These are phyloP conservation scores for Aquanectria penicillioides DNA, from an alignment of 2,329 filamentous ascomycete species.

Conservation along the genomic window DNA sequence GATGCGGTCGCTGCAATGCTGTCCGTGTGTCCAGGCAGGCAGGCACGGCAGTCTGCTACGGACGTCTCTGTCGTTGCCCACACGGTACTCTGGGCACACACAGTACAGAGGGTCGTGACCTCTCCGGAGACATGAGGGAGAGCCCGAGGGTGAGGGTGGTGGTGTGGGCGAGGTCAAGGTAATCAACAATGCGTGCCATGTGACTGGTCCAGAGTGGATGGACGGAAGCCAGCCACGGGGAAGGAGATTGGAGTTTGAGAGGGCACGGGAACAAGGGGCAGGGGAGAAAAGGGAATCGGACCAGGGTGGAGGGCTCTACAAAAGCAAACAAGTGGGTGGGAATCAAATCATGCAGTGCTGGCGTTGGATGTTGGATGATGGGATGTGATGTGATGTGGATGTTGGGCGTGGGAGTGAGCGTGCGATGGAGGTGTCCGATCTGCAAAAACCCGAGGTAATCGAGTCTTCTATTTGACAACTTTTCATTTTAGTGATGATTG, in stretches of 20 bases:
- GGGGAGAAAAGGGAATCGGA: neutral
- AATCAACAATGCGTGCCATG: conserved; percentile 10
- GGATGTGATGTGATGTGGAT: neutral
- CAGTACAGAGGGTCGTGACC: conserved; percentile 2
- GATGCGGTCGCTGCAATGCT: neutral
- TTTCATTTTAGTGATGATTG: too few relatives aligned
- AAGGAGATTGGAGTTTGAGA: conserved; percentile 1
- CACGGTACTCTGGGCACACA: neutral
- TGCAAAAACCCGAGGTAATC: too few relatives aligned
- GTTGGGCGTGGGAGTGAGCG: neutral
- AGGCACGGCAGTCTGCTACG: too few relatives aligned
- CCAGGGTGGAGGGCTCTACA: conserved; percentile 1
- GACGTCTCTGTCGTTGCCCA: too few relatives aligned
- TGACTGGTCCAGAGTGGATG: conserved; percentile 6
- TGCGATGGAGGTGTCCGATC: neutral
- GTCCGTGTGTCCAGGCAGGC: too few relatives aligned
- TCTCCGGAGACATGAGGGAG: neutral
- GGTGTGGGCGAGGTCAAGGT: conserved; percentile 1
- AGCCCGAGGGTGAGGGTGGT: neutral
- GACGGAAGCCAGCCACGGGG: neutral
- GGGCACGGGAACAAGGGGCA: conserved; percentile 13
- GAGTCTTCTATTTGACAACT: too few relatives aligned
- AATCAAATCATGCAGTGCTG: conserved; percentile 12
- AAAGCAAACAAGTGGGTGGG: conserved; percentile 8
- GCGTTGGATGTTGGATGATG: conserved; percentile 3